Conservation (phyloP, 495 filamentous ascomycete genomes). For the Acidomyces sp. region DNA sequence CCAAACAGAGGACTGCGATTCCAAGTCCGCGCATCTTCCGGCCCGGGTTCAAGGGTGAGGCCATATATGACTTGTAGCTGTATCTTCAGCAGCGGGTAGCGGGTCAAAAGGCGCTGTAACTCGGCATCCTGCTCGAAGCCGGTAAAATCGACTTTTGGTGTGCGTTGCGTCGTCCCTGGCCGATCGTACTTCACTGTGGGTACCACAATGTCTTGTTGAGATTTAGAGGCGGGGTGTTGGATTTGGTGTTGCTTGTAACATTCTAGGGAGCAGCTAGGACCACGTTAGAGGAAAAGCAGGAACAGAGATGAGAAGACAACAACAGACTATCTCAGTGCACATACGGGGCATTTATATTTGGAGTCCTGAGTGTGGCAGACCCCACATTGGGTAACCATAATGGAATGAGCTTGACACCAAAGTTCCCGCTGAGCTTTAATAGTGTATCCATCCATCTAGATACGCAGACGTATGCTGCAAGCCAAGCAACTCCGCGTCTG, state of each 20-base stretch:
- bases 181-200: conserved; percentile 7
- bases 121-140: conserved; percentile 20
- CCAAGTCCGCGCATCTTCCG: conserved; percentile 16
- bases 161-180: conserved; percentile 18
- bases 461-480: no score
- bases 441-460: no score
- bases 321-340: conserved; percentile 28
- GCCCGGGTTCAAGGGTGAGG: conserved; percentile 24
- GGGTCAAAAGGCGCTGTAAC: conserved; percentile 20
- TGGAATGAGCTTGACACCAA: no score
- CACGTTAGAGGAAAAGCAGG: not conserved
- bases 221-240: conserved; percentile 2
- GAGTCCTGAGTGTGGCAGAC: conserved; percentile 24
- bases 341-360: conserved; percentile 32
- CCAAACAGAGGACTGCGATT: conserved; percentile 10
- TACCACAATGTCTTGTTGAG: no score
- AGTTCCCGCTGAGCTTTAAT: no score
- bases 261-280: conserved; percentile 19
- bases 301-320: not conserved
- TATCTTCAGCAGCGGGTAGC: conserved; percentile 21
- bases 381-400: conserved; percentile 5
- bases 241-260: conserved; percentile 23
- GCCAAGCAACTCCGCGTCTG: no score
- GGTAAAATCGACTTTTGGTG: conserved; percentile 23
- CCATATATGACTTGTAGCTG: conserved; percentile 23